Percentiles rank a stretch among this genome's conserved stretches.
phyloP scores from a whole-genome alignment of 257 asterid genomes.

The Knoxia roxburghii region DNA sequence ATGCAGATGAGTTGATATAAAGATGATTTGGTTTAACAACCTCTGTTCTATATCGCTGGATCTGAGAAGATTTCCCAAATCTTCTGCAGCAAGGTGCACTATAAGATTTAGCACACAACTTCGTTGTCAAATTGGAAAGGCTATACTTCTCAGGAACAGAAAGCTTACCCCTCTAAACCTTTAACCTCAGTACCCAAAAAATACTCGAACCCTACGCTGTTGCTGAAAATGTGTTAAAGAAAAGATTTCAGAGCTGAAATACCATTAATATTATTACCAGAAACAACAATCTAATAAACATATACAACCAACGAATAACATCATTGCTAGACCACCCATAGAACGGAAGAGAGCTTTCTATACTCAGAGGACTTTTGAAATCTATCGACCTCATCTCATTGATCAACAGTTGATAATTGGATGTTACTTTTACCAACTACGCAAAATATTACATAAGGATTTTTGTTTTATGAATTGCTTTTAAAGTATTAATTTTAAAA shows the following conservation, averaged over 20 bases:
- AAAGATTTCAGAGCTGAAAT: background rate
- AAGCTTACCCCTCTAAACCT: background rate
- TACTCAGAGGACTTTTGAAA: background rate
- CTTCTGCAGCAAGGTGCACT: background rate
- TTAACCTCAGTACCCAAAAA: background rate
- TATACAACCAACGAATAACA: background rate
- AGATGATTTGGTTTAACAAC: background rate
- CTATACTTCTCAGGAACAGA: background rate
- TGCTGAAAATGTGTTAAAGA: background rate
- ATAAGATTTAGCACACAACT: too few relatives aligned
- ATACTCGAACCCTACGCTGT: background rate
- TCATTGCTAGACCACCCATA: background rate
- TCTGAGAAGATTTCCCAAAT: background rate
- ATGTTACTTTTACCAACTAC: too few relatives aligned
- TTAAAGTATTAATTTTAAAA: too few relatives aligned
- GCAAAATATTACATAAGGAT: too few relatives aligned
- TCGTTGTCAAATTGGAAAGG: too few relatives aligned
- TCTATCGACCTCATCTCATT: background rate
- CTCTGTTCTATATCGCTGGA: background rate
- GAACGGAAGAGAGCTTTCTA: background rate
- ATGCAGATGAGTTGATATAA: background rate
- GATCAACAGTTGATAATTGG: too few relatives aligned
- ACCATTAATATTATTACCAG: background rate
- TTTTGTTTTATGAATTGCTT: too few relatives aligned
- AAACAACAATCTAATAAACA: background rate